Base-by-base conservation (phyloP, 2,329 filamentous ascomycete genomes). In the Gremmenia infestans region DNA sequence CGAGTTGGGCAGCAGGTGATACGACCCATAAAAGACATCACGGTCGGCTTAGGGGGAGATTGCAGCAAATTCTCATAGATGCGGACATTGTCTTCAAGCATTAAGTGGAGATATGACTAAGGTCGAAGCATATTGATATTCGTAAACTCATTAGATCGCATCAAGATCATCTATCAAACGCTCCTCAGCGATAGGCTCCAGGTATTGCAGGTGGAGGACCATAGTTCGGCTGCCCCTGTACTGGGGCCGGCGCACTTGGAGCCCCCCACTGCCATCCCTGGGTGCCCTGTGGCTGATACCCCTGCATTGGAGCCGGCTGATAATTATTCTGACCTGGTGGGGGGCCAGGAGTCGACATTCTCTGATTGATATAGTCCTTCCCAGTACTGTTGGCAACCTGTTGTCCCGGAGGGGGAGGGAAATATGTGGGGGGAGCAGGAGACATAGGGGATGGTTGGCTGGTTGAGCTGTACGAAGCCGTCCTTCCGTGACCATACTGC, bases 261-360 rank as follows among this genome's bases (percentile, higher is more conserved):
- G 50, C n/a, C 39, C 53, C 60, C 60, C 60, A 58, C 36, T 54
- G 48, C 60, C 60, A 62, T 1, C 55, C 60, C 19, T 57, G 48
- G 7, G 43, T 15, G 39, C 52, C 43, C 37, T 52, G 52, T 37
- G 9, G 37, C 28, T 50, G 47, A 45, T 50, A 49, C 8, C 17
- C 14, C 4, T 32, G 37, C 28, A 32, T 32, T 9, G 28, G 28
- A 32, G 28, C 28, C 28, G 28, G 28, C 28, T 32, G 28, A 9
- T 32, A 32, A 11, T 4, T 11, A 32, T 32, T 32, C 6, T 9
- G 40, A 22, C 39, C 9, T 35, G 42, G n/a, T 5, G 47, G 46
- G 15, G 28, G n/a, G 23, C 28, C 25, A 23, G 40, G 28, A 32
- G 28, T 32, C 28, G 28, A 32, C 8, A 32, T 9, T 11, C 28